Evolutionary conservation across 2,329 filamentous ascomycete species (phyloP), one percentile per base, ranked within the genome.

Genomic region (Chaetoscypha palmicola): DNA sequence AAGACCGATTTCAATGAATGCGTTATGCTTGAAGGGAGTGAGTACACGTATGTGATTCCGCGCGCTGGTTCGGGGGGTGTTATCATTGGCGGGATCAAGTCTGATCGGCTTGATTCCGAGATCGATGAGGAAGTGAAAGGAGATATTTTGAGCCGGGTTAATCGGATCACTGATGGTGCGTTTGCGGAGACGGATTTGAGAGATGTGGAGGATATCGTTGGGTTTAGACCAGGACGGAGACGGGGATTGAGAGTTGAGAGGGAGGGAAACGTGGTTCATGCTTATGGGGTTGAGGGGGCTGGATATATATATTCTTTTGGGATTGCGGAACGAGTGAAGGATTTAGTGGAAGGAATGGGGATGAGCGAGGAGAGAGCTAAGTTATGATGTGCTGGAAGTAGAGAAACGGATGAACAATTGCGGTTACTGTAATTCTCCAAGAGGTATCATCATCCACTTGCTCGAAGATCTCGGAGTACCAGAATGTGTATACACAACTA

Each of bases 221-320:
- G 55, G 1, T 58, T 57, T 38, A 31, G 55, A 10, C 55, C 56
- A 11, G 56, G 55, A 10, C 51, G 55, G 17, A 50, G 52, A n/a
- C 43, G 46, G 3, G 56, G 55, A 2, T 24, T 56, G 33, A 53
- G 53, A 31, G 51, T 58, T 23, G 56, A 57, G 41, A 47, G 48
- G 17, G 48, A 51, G 14, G 55, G 51, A 2, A 43, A 48, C 34
- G 45, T 53, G 9, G 38, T 58, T 9, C 56, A 58, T 47, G 55
- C 55, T 19, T 58, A 58, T 50, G 56, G 56, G 3, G 20, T 47
- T 5, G 53, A 45, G 34, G 53, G 55, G 1, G 55, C 53, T 9
- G 56, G 56, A 3, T 58, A 58, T 41, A 58, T 57, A 16, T 57
- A 52, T 43, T 56, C 54, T n/a, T 58, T 57, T 47, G 54, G 54